Percentiles rank a stretch among this genome's conserved stretches.
These are phyloP conservation scores for Aspergillus fischeri DNA, from an alignment of 2,329 filamentous ascomycete species.

Conservation along the genomic window DNA sequence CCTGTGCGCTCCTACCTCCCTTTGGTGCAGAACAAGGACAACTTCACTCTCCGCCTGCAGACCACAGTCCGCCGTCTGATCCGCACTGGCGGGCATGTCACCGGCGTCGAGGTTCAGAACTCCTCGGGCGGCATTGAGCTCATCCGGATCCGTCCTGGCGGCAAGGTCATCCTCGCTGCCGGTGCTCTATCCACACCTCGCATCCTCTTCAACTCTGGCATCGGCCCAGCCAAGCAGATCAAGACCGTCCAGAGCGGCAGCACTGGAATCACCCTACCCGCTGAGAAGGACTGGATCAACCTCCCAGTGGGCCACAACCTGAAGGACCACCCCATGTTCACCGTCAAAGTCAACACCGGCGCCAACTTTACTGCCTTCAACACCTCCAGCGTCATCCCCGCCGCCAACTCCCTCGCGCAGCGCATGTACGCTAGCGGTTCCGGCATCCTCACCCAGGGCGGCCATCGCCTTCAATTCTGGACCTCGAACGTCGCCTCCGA, in stretches of 20 bases:
- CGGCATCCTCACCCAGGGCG: constrained; percentile 15
- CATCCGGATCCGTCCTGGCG: constrained; percentile 58
- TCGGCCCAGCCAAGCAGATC: constrained; percentile 53
- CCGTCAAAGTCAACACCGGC: constrained; percentile 13
- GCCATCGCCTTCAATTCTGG: constrained; percentile 20
- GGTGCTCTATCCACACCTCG: constrained; percentile 66
- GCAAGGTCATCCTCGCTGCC: constrained; percentile 64
- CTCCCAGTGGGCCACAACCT: constrained; percentile 48
- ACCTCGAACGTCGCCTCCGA: constrained; percentile 16
- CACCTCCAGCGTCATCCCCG: constrained; percentile 11
- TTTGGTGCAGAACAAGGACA: constrained; percentile 52
- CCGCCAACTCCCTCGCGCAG: constrained; percentile 2
- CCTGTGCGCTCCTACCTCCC: constrained; percentile 68
- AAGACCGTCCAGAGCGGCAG: constrained; percentile 40
- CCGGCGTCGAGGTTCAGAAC: constrained; percentile 40
- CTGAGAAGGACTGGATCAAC: constrained; percentile 42
- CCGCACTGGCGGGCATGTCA: constrained; percentile 57
- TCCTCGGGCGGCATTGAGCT: constrained; percentile 48
- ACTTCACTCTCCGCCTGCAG: constrained; percentile 65
- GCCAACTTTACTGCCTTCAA: constrained; percentile 17
- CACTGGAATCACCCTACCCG: constrained; percentile 40
- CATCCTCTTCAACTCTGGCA: constrained; percentile 64
- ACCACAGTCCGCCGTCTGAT: constrained; percentile 63
- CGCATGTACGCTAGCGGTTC: constrained; percentile 9
- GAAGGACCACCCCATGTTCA: constrained; percentile 36